Base-by-base conservation (phyloP, 495 filamentous ascomycete genomes). In the Lepraria neglecta region DNA sequence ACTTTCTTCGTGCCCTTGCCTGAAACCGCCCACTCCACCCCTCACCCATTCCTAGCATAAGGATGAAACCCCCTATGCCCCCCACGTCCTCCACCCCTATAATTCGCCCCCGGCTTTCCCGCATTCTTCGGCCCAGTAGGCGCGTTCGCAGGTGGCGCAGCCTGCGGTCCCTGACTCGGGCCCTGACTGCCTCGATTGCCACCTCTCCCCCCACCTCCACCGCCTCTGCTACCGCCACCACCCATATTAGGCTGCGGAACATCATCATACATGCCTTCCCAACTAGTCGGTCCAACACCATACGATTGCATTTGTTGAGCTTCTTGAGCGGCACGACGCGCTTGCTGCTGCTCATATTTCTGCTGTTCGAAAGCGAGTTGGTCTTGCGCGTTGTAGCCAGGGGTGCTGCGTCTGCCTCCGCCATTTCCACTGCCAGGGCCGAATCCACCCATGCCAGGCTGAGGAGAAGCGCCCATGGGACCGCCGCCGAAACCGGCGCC, bases 241-340 rank as follows among this genome's bases (percentile, higher is more conserved):
- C 77, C 77, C 59, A 86, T 82, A 60, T 86, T 84, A 10, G 91
- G 91, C 68, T 92, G 91, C 27, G 95, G 95, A 1, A 96, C 91
- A 71, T 97, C 94, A 71, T 98, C 94, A 72, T 98, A 98, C 94
- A 98, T 98, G 59, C 94, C 94, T 73, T 98, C 94, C 92, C 94
- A 97, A 27, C 87, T 90, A 27, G 89, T 92, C 28, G 87, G 86
- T 4, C 79, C 80, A 44, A 80, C 82, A 40, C 66, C 65, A 62
- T 72, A 58, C 65, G 67, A 56, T 60, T 68, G 62, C 59, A 70
- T 55, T 66, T 81, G 73, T 69, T 82, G 75, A 51, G 77, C 79
- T 7, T 77, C 78, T 48, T 76, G 77, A 60, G 73, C 79, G 10
- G 70, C 77, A 21, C 78, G 76, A 56, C 75, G 80, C 55, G 77